These are phyloP conservation scores for Metarhizium album DNA, from an alignment of 2,329 filamentous ascomycete genomes.

Conservation along the genomic window DNA sequence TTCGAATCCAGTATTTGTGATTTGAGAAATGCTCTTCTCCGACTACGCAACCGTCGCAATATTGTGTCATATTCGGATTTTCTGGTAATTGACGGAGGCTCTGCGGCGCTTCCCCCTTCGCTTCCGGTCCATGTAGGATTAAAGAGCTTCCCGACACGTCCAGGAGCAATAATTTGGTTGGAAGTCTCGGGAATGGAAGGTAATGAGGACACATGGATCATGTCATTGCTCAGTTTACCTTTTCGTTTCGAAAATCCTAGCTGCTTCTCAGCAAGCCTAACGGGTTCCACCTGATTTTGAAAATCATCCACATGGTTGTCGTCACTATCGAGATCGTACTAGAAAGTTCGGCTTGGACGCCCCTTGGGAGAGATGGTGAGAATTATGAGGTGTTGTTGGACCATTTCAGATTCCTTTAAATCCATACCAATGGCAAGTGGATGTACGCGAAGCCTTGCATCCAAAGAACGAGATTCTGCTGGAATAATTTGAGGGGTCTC, in stretches of 20 bases:
- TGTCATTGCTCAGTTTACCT: conserved; percentile 8
- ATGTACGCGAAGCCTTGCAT: conserved; percentile 24
- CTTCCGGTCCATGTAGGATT: conserved; percentile 16
- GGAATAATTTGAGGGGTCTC: too few relatives aligned
- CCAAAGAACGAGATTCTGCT: too few relatives aligned
- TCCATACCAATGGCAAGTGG: conserved; percentile 22
- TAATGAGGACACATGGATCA: conserved; percentile 17
- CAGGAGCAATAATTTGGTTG: conserved; percentile 14
- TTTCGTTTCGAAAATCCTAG: conserved; percentile 3
- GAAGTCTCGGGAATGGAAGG: conserved; percentile 22
- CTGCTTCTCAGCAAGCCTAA: neutral
- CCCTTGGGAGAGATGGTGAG: conserved; percentile 24
- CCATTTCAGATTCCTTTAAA: conserved; percentile 18
- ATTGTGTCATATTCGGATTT: neutral
- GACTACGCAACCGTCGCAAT: conserved; percentile 6
- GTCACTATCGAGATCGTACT: conserved; percentile 28
- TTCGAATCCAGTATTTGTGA: conserved; percentile 16
- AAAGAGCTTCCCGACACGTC: conserved; percentile 17
- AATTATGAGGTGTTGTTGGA: too few relatives aligned
- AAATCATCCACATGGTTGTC: conserved; percentile 15
- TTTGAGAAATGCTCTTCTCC: conserved; percentile 11
- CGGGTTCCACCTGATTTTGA: neutral
- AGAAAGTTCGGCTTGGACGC: conserved; percentile 22
- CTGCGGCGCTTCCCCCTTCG: conserved; percentile 6
- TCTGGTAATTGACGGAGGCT: neutral